phyloP scores from a whole-genome alignment of 2,329 filamentous ascomycete genomes.

The Fusarium abutilonis region DNA sequence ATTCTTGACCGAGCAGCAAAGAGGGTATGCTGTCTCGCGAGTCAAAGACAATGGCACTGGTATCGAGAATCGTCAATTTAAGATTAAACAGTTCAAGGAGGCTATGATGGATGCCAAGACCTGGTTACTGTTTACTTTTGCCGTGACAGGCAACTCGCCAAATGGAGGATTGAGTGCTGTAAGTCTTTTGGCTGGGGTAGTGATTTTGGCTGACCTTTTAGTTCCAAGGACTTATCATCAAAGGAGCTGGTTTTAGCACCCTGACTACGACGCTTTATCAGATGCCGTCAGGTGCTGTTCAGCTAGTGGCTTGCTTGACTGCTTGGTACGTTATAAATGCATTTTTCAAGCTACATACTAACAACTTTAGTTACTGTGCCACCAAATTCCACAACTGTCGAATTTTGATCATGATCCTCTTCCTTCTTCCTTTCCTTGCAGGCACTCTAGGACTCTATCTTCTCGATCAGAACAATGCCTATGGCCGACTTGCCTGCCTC shows the following conservation, averaged over 20 bases:
- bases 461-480: constrained; percentile 10
- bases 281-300: constrained; percentile 35
- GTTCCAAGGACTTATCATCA: constrained; percentile 43
- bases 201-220: constrained; percentile 24
- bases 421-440: constrained; percentile 21
- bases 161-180: constrained; percentile 58
- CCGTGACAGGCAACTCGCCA: constrained; percentile 62
- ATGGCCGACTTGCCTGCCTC: constrained; percentile 39
- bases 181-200: not conserved
- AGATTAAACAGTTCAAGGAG: constrained; percentile 58
- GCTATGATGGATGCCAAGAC: constrained; percentile 64
- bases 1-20: constrained; percentile 58
- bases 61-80: constrained; percentile 61
- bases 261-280: constrained; percentile 30
- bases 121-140: constrained; percentile 66
- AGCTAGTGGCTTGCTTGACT: constrained; percentile 21
- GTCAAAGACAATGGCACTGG: constrained; percentile 63
- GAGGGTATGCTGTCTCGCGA: constrained; percentile 59
- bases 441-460: constrained; percentile 20
- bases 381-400: constrained; percentile 17
- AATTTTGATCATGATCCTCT: constrained; percentile 19
- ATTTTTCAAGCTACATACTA: not conserved
- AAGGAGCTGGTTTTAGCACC: constrained; percentile 35
- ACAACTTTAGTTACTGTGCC: constrained; percentile 18
- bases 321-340: constrained; percentile 22